These are phyloP conservation scores for Lachancea sp. DNA, from an alignment of 805 yeast genomes.

Conservation along the genomic window DNA sequence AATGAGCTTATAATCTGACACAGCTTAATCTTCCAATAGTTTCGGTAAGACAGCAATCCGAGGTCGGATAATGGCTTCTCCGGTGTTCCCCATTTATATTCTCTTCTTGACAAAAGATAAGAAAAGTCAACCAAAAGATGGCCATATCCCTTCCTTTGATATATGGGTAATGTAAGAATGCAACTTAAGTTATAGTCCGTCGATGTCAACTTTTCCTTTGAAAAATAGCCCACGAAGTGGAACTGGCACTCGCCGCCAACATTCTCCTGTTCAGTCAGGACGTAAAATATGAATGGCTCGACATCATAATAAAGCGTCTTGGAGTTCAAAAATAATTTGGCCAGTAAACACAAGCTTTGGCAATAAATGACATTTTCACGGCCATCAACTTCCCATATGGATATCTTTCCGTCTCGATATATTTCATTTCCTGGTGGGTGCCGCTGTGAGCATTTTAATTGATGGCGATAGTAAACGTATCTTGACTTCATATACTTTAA, in stretches of 20 bases:
- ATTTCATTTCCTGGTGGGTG: constrained; percentile 92
- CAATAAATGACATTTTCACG: constrained; percentile 74
- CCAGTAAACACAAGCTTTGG: constrained; percentile 82
- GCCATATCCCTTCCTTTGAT: constrained; percentile 87
- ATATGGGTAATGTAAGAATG: constrained; percentile 80
- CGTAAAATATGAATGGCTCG: constrained; percentile 88
- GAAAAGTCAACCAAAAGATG: constrained; percentile 83
- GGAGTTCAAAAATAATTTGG: constrained; percentile 83
- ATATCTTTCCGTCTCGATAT: constrained; percentile 58
- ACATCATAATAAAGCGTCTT: constrained; percentile 92
- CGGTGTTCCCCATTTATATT: constrained; percentile 80
- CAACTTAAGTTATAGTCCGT: constrained; percentile 84
- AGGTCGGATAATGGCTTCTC: constrained; percentile 89
- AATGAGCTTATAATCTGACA: constrained; percentile 35
- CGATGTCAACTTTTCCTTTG: constrained; percentile 71
- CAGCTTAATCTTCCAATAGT: constrained; percentile 73
- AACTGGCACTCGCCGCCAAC: constrained; percentile 42
- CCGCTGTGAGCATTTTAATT: constrained; percentile 58
- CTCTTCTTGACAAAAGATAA: constrained; percentile 67
- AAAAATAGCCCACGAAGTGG: constrained; percentile 90
- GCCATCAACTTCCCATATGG: constrained; percentile 92
- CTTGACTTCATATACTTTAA: constrained; percentile 71
- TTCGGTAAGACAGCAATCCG: constrained; percentile 79
- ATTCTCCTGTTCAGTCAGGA: constrained; percentile 54
- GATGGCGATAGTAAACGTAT: constrained; percentile 62